Evolutionary conservation across 192 early-diverging fungal species (phyloP), one percentile per base, ranked within the genome.

Genomic region (Entomortierella beljakovae): DNA sequence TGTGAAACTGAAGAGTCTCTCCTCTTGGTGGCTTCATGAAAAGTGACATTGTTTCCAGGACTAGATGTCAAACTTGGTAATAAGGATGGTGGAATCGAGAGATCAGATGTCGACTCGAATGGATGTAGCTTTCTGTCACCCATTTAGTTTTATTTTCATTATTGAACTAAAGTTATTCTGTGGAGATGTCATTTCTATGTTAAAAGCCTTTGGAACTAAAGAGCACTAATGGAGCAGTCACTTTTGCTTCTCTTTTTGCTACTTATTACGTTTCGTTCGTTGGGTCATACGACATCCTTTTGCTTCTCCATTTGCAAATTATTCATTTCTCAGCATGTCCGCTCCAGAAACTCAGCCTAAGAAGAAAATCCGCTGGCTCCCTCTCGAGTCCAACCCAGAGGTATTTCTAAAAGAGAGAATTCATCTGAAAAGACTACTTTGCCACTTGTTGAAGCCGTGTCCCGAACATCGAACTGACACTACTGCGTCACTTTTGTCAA

Each of bases 331-430:
- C 22, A 48, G 18, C 49, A 43, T 31, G 37, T 42, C 51, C 23
- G 59, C 55, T 8, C 28, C 62, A 8, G 5, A 49, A n/a, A 23
- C 67, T 32, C 23, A 64, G 42, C 51, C 38, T 2, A 34, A 54
- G 8, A 83, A 83, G 57, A 68, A 69, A 32, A 85, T 86, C 6
- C 80, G 80, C 61, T 97, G 96, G 96, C 63, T 95, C 15, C 94
- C 96, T 7, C 89, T 97, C 40, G 96, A 97, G 83, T 92, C 94
- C 2, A 94, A 94, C 61, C 96, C 96, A 40, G 90, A 94, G 32
- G 93, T 94, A 72, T 3, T 28, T 1, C 31, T 32, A 26, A 6
- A 34, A 18, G 55, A 57, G 35, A 18, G 31, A 5, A 57, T 20
- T 32, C 7, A 33, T 13, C 16, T 53, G 4, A 34, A 11, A 32